A percentile compares a stretch with the other conserved stretches of the same genome.
These are phyloP conservation scores for Salix brachista DNA, from an alignment of 345 rosid species.

Conservation along the genomic window DNA sequence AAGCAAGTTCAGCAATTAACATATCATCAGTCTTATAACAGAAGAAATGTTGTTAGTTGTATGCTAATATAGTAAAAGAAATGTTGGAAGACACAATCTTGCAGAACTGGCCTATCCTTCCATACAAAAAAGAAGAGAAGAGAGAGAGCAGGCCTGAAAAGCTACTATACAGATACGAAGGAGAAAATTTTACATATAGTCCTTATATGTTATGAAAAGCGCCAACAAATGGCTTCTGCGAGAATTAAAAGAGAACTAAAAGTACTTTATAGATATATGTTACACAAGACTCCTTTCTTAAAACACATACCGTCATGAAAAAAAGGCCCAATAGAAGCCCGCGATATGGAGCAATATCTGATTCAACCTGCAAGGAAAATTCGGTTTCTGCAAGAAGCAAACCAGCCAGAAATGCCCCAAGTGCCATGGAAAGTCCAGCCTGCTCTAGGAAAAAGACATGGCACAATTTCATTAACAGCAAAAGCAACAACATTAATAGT, in stretches of 20 bases:
- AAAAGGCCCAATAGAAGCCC: slow-evolving; percentile 97
- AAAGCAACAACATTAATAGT: background rate
- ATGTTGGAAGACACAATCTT: background rate
- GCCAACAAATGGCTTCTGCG: background rate
- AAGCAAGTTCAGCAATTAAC: slow-evolving; percentile 15
- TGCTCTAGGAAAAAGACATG: slow-evolving; percentile 33
- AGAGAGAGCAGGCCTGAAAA: background rate
- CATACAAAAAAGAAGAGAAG: background rate
- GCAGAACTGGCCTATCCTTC: background rate
- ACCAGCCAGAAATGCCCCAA: slow-evolving; percentile 99
- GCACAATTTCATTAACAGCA: slow-evolving; percentile 5
- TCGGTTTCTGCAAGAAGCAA: slow-evolving; percentile 99
- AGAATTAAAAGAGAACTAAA: background rate
- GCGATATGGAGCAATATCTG: slow-evolving; percentile 98
- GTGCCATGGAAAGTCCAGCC: slow-evolving; percentile 99
- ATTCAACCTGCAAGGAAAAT: slow-evolving; percentile 98
- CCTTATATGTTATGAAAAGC: background rate
- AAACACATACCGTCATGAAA: slow-evolving; percentile 86
- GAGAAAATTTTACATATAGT: background rate
- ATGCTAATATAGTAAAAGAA: background rate
- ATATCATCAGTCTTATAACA: background rate
- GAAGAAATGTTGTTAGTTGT: background rate
- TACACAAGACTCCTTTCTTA: background rate
- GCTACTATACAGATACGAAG: background rate
- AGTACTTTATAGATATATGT: background rate